Conservation (phyloP, 1,139 yeast genomes). For the Geotrichum bryndzae region DNA sequence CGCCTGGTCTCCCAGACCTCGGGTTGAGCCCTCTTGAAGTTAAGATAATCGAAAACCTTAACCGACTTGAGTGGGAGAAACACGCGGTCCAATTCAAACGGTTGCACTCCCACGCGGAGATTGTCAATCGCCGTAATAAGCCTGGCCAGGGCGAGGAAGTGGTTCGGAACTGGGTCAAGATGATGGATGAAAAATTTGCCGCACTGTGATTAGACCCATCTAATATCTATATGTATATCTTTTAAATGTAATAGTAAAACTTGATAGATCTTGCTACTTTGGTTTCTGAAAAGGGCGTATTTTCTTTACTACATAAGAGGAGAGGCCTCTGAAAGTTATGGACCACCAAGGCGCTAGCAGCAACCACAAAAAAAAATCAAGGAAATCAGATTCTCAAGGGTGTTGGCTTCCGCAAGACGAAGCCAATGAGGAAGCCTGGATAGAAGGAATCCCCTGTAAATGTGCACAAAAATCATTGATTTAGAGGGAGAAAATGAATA, state of each 20-base stretch:
- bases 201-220: not conserved
- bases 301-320: too few species aligned
- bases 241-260: not conserved
- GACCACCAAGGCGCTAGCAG: too few species aligned
- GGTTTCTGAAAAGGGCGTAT: too few species aligned
- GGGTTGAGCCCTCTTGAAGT: not conserved
- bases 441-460: too few species aligned
- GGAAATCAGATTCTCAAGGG: too few species aligned
- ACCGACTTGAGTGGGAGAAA: slow-evolving; percentile 31
- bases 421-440: too few species aligned
- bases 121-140: slow-evolving; percentile 30
- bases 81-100: slow-evolving; percentile 26
- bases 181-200: slow-evolving; percentile 5
- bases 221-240: not conserved
- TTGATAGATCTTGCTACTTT: too few species aligned
- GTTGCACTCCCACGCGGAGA: slow-evolving; percentile 29
- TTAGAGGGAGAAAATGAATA: too few species aligned
- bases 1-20: not conserved
- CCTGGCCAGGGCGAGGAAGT: slow-evolving; percentile 33
- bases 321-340: too few species aligned
- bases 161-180: slow-evolving; percentile 25
- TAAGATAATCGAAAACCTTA: slow-evolving; percentile 22
- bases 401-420: too few species aligned
- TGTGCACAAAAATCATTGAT: too few species aligned
- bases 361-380: too few species aligned